Evolutionary conservation across 495 filamentous ascomycete genomes (phyloP), one percentile per base, ranked within the genome.

Genomic region (Glutinoglossum americanum): DNA sequence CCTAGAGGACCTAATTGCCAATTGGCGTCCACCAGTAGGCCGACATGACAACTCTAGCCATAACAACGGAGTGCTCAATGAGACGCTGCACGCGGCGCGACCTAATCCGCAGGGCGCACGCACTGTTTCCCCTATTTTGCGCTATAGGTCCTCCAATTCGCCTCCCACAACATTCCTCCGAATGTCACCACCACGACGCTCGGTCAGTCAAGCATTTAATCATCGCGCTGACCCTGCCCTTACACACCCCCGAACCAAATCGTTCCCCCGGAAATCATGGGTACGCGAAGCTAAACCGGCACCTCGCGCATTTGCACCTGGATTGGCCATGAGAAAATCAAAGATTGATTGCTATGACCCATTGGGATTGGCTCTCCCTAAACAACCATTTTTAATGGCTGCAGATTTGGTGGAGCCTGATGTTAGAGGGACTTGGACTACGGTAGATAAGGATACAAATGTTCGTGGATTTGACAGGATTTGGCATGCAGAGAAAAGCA

Each of bases 321-420:
- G 57, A 15, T 35, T 59, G 15, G 49, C 57, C 23, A 55, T 56
- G 15, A 54, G 54, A 3, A 58, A 58, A 21, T 26, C 57, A 37
- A 59, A 59, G 51, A 27, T 56, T 5, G 51, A 56, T 41, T 54
- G 17, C 7, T 59, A 59, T 45, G 57, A 57, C 26, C 25, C 49
- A 41, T 8, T 57, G n/a, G 35, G 51, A 1, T 8, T 19, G 30
- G 30, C 30, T 32, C 51, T 59, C 13, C 27, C 35, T 17, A 55
- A 55, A 23, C 26, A 57, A 17, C 9, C 23, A 19, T 59, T 58
- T 30, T 33, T 54, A 2, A 54, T 59, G 28, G 21, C 51, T 21
- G 41, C 35, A 19, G 19, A 58, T 3, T 19, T 19, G 13, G 44
- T 32, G 44, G 57, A 23, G 8, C 44, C 57, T 30, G 57, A 39